Evolutionary conservation across 192 early-diverging fungal genomes (phyloP).

Genomic region (Podochytrium sp.): DNA sequence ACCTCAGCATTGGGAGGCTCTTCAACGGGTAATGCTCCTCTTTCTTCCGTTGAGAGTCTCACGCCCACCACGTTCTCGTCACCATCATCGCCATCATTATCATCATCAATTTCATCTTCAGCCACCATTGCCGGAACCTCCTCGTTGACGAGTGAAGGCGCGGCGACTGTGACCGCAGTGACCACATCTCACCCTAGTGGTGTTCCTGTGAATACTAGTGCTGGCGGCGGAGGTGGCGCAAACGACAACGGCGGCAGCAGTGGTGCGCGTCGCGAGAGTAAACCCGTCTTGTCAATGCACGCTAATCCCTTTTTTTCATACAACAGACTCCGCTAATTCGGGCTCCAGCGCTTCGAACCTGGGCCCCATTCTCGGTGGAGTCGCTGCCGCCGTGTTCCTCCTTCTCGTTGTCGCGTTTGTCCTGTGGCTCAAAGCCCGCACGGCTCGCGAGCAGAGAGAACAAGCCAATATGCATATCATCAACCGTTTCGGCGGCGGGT

Average conservation of each 20-base stretch:
- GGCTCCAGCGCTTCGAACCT: not conserved
- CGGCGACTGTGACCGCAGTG: no score
- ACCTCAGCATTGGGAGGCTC: not conserved
- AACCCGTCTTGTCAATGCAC: not conserved
- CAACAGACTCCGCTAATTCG: no score
- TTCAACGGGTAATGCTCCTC: not conserved
- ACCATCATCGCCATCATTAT: no score
- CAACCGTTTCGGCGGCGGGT: conserved; percentile 2
- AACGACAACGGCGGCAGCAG: not conserved
- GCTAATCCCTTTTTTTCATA: not conserved
- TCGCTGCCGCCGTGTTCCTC: conserved; percentile 10
- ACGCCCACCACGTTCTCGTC: no score
- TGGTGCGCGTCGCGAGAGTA: not conserved
- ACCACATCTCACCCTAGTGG: no score
- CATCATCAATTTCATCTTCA: no score
- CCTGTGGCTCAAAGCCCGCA: conserved; percentile 16
- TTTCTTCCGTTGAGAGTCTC: no score
- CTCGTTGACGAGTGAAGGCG: no score
- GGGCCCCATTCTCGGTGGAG: conserved; percentile 28
- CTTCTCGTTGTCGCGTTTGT: conserved; percentile 22
- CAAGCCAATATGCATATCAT: not conserved
- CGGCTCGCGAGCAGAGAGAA: conserved; percentile 3
- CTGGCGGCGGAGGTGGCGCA: no score
- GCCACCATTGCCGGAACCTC: no score
- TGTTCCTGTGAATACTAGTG: no score